Conservation (phyloP, 2,329 filamentous ascomycete species). For the Neofusicoccum parvum region DNA sequence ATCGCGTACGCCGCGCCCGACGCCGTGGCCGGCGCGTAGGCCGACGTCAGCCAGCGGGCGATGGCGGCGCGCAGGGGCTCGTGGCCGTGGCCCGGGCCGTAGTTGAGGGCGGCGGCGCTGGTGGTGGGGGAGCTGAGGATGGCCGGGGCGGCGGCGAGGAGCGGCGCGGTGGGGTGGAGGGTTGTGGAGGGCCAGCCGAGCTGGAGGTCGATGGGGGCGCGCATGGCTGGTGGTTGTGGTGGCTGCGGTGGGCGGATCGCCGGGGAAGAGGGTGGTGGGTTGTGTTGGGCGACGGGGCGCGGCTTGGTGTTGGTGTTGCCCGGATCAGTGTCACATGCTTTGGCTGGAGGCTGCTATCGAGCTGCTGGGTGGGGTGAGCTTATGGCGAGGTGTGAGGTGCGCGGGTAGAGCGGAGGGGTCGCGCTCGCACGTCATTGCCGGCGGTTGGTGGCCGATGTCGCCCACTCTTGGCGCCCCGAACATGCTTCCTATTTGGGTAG, state of each 20-base stretch:
- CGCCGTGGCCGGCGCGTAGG: slow-evolving; percentile 53
- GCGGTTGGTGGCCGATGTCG: no score
- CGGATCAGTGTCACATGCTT: no score
- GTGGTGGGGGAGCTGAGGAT: slow-evolving; percentile 63
- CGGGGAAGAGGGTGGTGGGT: not conserved
- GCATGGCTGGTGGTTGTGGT: not conserved
- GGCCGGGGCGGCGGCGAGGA: slow-evolving; percentile 62
- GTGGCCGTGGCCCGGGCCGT: slow-evolving; percentile 78
- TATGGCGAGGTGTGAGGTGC: no score
- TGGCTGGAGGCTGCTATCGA: no score
- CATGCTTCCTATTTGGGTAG: no score
- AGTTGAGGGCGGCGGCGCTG: slow-evolving; percentile 67
- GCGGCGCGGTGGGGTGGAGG: slow-evolving; percentile 66
- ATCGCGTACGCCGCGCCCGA: slow-evolving; percentile 38
- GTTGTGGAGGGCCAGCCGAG: slow-evolving; percentile 67
- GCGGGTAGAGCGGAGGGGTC: no score
- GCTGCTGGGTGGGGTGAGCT: no score
- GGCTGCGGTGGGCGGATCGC: not conserved
- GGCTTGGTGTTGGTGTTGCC: not conserved
- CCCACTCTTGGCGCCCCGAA: no score
- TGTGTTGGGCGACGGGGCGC: not conserved
- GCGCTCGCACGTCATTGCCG: no score
- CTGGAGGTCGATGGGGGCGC: slow-evolving; percentile 61
- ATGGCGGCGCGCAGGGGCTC: slow-evolving; percentile 67
- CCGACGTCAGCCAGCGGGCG: slow-evolving; percentile 67